Base-by-base conservation (phyloP, 768 basidiomycete species). In the Suillus clintonianus region DNA sequence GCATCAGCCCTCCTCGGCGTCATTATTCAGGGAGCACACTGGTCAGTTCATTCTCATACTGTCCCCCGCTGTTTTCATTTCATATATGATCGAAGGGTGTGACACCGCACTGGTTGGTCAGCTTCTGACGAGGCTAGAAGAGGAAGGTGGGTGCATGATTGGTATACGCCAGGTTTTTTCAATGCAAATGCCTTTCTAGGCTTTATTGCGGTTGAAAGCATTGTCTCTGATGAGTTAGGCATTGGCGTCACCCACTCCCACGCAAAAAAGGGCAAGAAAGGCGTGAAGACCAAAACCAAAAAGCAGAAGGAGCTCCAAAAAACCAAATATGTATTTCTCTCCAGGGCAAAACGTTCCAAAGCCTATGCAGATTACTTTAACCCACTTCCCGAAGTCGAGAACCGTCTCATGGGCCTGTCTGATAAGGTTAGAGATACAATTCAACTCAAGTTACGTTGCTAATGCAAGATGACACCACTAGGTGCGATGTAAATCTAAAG, bases 301-400 rank as follows among this genome's bases (percentile, higher is more conserved):
- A 74, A 79, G 68, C 80, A 80, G 34, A 87, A 83, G 67, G 84
- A 82, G 54, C 66, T 85, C 27, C 85, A 87, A 62, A 88, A 85
- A 68, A 70, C 82, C 24, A 81, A 78, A 71, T 92, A 87, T 65
- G 72, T 81, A 14, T 91, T 92, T 73, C 82, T 89, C 62, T 76
- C 72, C 43, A 72, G 80, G 11, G 80, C 82, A 42, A 78, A 81
- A 55, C 73, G 74, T 48, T 80, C 79, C 11, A 64, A 77, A 50
- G 80, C 76, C 60, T 93, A 91, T 72, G 69, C 76, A 41, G 84
- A 92, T 69, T 91, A 92, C 70, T 94, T 94, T 76, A 80, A 85
- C 62, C 86, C 89, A 41, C 80, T 84, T 62, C 79, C 78, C 9
- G 79, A 83, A 30, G 81, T 85, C 42, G 90, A 92, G 76, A 85